phyloP scores from a whole-genome alignment of 768 basidiomycete genomes.

The Hypholoma fasciculare region DNA sequence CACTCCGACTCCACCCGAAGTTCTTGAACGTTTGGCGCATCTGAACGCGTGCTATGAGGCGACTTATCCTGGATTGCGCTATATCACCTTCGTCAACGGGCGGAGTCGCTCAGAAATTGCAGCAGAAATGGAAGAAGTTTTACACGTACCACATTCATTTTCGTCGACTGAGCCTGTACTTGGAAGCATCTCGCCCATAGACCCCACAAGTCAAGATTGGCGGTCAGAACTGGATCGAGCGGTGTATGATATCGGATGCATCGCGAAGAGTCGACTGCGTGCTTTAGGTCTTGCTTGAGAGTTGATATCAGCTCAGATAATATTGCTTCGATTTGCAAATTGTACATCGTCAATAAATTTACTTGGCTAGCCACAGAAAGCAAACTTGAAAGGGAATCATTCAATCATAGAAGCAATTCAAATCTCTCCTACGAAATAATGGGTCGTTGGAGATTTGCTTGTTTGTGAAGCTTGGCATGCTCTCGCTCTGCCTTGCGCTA shows the following conservation, averaged over 20 bases:
- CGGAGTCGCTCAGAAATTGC: constrained; percentile 70
- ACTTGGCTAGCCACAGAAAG: neutral
- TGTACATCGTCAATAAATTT: neutral
- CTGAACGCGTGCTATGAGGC: constrained; percentile 80
- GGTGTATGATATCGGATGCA: constrained; percentile 68
- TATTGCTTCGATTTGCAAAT: neutral
- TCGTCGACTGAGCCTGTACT: constrained; percentile 41
- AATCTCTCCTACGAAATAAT: constrained; percentile 4
- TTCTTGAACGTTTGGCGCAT: constrained; percentile 68
- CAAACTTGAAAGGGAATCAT: neutral
- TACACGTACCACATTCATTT: constrained; percentile 54
- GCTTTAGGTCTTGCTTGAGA: constrained; percentile 39
- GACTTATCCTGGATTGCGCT: constrained; percentile 73
- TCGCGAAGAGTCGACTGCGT: constrained; percentile 69
- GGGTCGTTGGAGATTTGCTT: constrained; percentile 8
- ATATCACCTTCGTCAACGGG: constrained; percentile 93
- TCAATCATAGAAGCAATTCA: neutral
- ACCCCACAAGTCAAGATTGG: constrained; percentile 52
- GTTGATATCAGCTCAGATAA: constrained; percentile 4
- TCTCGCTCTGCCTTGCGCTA: constrained; percentile 34
- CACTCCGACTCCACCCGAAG: constrained; percentile 66
- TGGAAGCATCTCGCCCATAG: constrained; percentile 29
- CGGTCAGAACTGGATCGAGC: constrained; percentile 68
- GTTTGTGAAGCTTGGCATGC: constrained; percentile 18
- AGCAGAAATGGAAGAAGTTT: constrained; percentile 73